Evolutionary conservation across 78 protist species (phyloP).

Genomic region (Cavenderia fasciculata): DNA sequence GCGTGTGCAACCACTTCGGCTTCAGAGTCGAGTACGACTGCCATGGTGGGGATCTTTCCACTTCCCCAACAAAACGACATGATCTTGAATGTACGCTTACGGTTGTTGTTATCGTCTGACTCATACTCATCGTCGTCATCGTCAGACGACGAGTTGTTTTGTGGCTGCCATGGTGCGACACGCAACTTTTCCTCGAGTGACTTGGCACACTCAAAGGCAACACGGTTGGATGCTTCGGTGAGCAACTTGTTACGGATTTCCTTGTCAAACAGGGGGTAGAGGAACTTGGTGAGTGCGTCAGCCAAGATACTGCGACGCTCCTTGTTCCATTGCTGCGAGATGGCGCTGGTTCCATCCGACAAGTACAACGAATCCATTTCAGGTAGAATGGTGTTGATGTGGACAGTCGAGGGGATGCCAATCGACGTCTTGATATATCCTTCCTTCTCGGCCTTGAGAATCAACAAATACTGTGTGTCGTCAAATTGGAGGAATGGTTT

Average conservation of each 20-base stretch:
- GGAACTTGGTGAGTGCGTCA: slow-evolving; percentile 41
- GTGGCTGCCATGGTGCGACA: slow-evolving; percentile 69
- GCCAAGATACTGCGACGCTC: slow-evolving; percentile 44
- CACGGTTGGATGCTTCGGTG: slow-evolving; percentile 49
- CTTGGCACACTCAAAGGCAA: slow-evolving; percentile 62
- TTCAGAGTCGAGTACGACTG: slow-evolving; percentile 40
- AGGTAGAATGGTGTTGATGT: slow-evolving; percentile 22
- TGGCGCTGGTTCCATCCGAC: slow-evolving; percentile 31
- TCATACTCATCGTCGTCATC: slow-evolving; percentile 62
- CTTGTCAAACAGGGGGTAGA: slow-evolving; percentile 73
- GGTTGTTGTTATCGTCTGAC: not conserved
- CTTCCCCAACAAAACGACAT: slow-evolving; percentile 39
- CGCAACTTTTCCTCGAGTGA: slow-evolving; percentile 41
- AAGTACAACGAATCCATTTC: slow-evolving; percentile 53
- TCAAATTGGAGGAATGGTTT: slow-evolving; percentile 62
- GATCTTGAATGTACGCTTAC: slow-evolving; percentile 16
- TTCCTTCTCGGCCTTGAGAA: slow-evolving; percentile 78
- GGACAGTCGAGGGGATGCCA: slow-evolving; percentile 29
- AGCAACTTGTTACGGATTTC: slow-evolving; percentile 61
- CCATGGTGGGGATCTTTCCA: slow-evolving; percentile 47
- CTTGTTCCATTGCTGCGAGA: slow-evolving; percentile 72
- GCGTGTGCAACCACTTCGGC: slow-evolving; percentile 30
- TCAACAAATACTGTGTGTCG: slow-evolving; percentile 51
- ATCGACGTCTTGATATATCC: slow-evolving; percentile 68
- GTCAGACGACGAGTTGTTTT: not conserved